A percentile compares a stretch with the other conserved stretches of the same genome.
Evolutionary conservation across 768 basidiomycete species (phyloP).

Genomic region (Infundibulicybe gibba): DNA sequence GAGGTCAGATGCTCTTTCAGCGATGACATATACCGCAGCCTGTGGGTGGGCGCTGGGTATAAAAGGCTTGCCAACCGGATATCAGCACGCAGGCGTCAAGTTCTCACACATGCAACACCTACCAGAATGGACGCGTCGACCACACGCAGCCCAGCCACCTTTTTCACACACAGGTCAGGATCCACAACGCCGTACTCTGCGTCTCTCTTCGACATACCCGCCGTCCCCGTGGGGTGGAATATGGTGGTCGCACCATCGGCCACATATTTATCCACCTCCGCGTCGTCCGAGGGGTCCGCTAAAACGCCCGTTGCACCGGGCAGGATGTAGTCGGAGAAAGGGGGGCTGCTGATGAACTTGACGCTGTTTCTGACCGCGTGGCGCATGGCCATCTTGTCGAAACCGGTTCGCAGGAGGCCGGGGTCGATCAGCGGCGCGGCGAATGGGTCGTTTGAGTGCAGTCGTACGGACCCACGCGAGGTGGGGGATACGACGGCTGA

Average conservation of each 20-base stretch:
- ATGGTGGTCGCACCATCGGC: too few species aligned
- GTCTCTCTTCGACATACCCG: too few species aligned
- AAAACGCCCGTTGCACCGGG: too few species aligned
- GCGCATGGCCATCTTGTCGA: slow-evolving; percentile 16
- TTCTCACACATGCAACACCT: too few species aligned
- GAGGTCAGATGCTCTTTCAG: slow-evolving; percentile 30
- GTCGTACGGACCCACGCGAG: neutral
- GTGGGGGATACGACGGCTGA: neutral
- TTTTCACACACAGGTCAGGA: too few species aligned
- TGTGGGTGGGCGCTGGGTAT: slow-evolving; percentile 29
- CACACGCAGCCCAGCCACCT: too few species aligned
- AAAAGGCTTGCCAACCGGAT: slow-evolving; percentile 16
- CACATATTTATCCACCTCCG: too few species aligned
- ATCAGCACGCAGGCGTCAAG: neutral
- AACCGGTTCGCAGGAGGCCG: slow-evolving; percentile 26
- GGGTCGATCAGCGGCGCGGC: slow-evolving; percentile 41
- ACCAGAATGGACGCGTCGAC: too few species aligned
- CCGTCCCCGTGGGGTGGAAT: too few species aligned
- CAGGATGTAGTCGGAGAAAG: slow-evolving; percentile 14
- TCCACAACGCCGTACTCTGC: too few species aligned
- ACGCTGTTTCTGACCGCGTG: slow-evolving; percentile 14
- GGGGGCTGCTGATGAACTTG: slow-evolving; percentile 10
- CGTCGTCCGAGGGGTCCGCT: too few species aligned
- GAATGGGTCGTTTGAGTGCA: slow-evolving; percentile 40
- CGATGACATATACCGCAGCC: slow-evolving; percentile 28